These are phyloP conservation scores for Mycena sanguinolenta DNA, from an alignment of 768 basidiomycete genomes.

Conservation along the genomic window DNA sequence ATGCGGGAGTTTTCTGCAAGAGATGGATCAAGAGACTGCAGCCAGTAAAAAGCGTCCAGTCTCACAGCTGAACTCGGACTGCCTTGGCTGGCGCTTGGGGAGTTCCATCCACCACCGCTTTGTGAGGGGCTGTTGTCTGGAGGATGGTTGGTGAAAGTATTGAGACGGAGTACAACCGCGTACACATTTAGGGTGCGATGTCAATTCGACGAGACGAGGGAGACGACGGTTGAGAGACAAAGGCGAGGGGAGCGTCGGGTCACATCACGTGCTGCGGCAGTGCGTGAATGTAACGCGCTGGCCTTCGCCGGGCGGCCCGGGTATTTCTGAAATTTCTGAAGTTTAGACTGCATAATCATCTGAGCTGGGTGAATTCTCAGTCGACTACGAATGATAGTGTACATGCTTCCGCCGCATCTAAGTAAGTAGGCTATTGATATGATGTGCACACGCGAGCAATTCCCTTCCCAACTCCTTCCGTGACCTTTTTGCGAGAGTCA, in stretches of 20 bases:
- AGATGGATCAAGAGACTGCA: neutral
- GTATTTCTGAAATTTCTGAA: too few species aligned
- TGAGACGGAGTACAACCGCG: constrained; percentile 10
- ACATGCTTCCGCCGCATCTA: neutral
- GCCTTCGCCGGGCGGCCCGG: too few species aligned
- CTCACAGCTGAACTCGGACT: constrained; percentile 67
- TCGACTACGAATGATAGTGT: neutral
- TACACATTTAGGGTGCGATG: constrained; percentile 44
- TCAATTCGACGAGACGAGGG: neutral
- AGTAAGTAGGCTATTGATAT: constrained; percentile 45
- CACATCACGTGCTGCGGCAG: neutral
- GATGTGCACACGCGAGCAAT: constrained; percentile 64
- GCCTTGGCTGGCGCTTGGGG: constrained; percentile 71
- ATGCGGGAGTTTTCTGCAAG: constrained; percentile 52
- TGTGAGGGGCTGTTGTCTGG: constrained; percentile 57
- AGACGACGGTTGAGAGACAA: neutral
- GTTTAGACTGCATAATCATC: too few species aligned
- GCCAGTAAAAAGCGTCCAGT: constrained; percentile 22
- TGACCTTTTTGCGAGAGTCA: constrained; percentile 78
- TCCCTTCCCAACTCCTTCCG: constrained; percentile 82
- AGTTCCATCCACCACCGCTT: constrained; percentile 59
- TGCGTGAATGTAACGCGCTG: constrained; percentile 11
- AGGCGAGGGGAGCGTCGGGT: neutral
- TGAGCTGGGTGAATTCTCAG: neutral
- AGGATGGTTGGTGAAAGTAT: constrained; percentile 11